Percentiles rank a stretch among this genome's conserved stretches.
Conservation (phyloP, 228 moss, liverwort and hornwort species). For the Sphagnum fallax region DNA sequence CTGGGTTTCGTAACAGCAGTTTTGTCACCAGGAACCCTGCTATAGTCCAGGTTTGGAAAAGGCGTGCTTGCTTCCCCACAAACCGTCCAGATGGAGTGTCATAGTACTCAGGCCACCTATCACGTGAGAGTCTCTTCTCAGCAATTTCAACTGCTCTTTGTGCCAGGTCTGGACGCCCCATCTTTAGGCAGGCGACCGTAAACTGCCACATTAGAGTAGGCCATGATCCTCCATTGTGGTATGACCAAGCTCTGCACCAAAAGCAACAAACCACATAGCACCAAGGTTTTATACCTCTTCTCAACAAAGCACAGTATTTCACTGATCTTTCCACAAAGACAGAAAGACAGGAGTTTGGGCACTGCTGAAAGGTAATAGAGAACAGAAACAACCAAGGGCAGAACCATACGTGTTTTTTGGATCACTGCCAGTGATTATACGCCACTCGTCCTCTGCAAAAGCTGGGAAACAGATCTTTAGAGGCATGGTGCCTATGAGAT, state of each 20-base stretch:
- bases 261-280: background rate
- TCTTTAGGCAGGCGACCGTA: constrained; percentile 47
- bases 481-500: constrained; percentile 45
- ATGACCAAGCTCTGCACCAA: constrained; percentile 35
- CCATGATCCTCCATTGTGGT: constrained; percentile 51
- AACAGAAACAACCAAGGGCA: background rate
- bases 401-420: constrained; percentile 45
- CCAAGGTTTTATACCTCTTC: too few species aligned
- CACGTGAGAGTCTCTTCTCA: constrained; percentile 22
- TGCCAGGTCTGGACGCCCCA: constrained; percentile 36
- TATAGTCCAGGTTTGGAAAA: constrained; percentile 40
- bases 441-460: constrained; percentile 39
- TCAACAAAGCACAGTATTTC: too few species aligned
- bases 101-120: constrained; percentile 42
- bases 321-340: too few species aligned
- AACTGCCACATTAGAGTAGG: constrained; percentile 60
- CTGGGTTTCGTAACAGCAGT: constrained; percentile 30
- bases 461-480: constrained; percentile 47
- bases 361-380: too few species aligned
- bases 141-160: constrained; percentile 27
- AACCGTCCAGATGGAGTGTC: constrained; percentile 28
- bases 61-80: constrained; percentile 38
- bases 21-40: constrained; percentile 35
- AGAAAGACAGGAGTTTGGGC: too few species aligned
- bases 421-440: constrained; percentile 47